phyloP scores from a whole-genome alignment of 176 grass and related monocot species.

The Eleusine indica region DNA sequence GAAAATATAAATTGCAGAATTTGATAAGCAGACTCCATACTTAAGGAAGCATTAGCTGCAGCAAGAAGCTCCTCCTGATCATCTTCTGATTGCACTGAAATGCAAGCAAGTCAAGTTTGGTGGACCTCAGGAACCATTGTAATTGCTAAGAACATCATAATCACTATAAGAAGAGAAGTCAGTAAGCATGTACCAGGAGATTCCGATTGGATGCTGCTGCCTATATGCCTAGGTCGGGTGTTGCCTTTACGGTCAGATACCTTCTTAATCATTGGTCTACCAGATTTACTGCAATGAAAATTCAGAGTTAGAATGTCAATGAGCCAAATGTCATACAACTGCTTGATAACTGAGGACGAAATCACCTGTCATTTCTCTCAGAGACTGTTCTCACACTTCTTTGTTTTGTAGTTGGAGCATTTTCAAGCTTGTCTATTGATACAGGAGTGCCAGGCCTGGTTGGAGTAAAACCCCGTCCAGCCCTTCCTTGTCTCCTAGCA shows the following conservation, averaged over 20 bases:
- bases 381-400: conserved; percentile 71
- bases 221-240: conserved; percentile 55
- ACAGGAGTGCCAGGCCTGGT: conserved; percentile 56
- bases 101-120: conserved; percentile 49
- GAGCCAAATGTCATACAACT: conserved; percentile 19
- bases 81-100: conserved; percentile 66
- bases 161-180: background rate
- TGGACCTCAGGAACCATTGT: conserved; percentile 8
- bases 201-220: conserved; percentile 54
- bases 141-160: conserved; percentile 31
- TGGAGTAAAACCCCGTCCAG: conserved; percentile 59
- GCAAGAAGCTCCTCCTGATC: conserved; percentile 66
- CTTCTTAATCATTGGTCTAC: conserved; percentile 73
- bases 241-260: conserved; percentile 78
- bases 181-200: conserved; percentile 51
- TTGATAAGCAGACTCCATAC: conserved; percentile 43
- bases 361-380: conserved; percentile 83
- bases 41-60: conserved; percentile 63
- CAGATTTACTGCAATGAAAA: conserved; percentile 74
- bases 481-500: conserved; percentile 63
- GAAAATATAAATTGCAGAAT: conserved; percentile 25
- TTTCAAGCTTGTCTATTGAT: conserved; percentile 78
- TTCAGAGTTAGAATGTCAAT: conserved; percentile 36
- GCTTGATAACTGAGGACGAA: conserved; percentile 31
- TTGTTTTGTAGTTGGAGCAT: conserved; percentile 70